Base-by-base conservation (phyloP, 2,329 filamentous ascomycete genomes). In the Aspergillus piperis region DNA sequence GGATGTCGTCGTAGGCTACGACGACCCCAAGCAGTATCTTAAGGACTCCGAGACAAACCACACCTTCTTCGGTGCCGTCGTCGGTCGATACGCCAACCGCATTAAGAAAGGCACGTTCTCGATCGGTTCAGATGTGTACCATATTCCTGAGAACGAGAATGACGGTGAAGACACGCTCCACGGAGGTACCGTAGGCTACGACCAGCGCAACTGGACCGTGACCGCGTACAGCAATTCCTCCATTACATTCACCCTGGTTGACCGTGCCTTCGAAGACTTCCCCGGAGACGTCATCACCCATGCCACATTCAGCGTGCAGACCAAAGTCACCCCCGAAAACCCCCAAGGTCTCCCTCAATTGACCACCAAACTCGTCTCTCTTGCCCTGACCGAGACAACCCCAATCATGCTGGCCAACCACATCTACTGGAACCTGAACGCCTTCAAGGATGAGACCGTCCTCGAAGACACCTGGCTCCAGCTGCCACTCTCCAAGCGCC, bases 101-200 rank as follows among this genome's bases (percentile, higher is more conserved):
- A 84, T 84, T 71, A 83, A 81, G 74, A 85, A 85, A 60, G 81
- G 82, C 54, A 84, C 82, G 3, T 85, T 85, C 70, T 75, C 75
- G 21, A 73, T 85, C 59, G 79, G 82, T 56, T 79, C 76, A 19
- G 66, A 74, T 17, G 75, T 71, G 3, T 84, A 80, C 62, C 73
- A 84, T 27, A 77, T 83, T 32, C 77, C 81, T 0, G 73, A 76
- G 50, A 85, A 84, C 64, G 83, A 85, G 65, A 75, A 84, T 49
- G 73, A 67, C 39, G 82, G 82, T n/a, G 62, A 65, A 11, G 77
- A 84, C 66, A 83, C 83, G 19, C 77, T 85, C 15, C 83, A 85
- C 63, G 83, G 83, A 62, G 80, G 80, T 25, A 64, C 64, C 19
- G 68, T 80, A 30, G 80, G 80, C 38, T 82, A 82, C 54, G 80